Percentiles rank a stretch among this genome's conserved stretches.
phyloP scores from a whole-genome alignment of 1,284 basidiomycete genomes.

The Marasmius sp. region DNA sequence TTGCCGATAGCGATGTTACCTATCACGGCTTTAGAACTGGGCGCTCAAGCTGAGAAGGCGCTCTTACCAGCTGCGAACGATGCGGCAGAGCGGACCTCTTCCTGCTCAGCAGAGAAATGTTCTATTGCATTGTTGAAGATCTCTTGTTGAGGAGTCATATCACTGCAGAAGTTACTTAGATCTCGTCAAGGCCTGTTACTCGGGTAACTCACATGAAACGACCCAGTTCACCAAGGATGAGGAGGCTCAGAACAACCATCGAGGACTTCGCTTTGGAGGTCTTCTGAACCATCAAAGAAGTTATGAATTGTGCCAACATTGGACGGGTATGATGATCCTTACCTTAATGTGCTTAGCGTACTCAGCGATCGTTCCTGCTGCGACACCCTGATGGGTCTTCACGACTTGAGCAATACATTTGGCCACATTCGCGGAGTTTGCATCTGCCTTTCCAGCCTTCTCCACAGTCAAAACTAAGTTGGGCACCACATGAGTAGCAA shows the following conservation, averaged over 20 bases:
- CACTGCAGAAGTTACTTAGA: constrained; percentile 43
- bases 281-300: constrained; percentile 34
- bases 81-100: constrained; percentile 85
- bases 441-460: constrained; percentile 55
- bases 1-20: constrained; percentile 96
- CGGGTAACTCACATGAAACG: constrained; percentile 67
- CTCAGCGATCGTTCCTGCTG: constrained; percentile 78
- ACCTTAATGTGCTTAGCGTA: constrained; percentile 81
- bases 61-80: constrained; percentile 84
- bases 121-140: constrained; percentile 75
- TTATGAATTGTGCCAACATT: constrained; percentile 4
- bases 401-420: constrained; percentile 84
- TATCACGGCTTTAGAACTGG: constrained; percentile 28
- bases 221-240: constrained; percentile 89
- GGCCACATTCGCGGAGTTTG: constrained; percentile 70
- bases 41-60: not conserved
- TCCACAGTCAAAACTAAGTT: constrained; percentile 65
- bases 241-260: constrained; percentile 76
- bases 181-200: too few relatives aligned
- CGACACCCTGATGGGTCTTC: constrained; percentile 63
- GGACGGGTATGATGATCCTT: constrained; percentile 6
- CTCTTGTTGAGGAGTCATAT: constrained; percentile 77
- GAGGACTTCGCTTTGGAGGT: constrained; percentile 66
- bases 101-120: constrained; percentile 74
- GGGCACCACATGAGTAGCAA: constrained; percentile 74